Conservation (phyloP, 169 alveolate species). For the Eimeria maxima region DNA sequence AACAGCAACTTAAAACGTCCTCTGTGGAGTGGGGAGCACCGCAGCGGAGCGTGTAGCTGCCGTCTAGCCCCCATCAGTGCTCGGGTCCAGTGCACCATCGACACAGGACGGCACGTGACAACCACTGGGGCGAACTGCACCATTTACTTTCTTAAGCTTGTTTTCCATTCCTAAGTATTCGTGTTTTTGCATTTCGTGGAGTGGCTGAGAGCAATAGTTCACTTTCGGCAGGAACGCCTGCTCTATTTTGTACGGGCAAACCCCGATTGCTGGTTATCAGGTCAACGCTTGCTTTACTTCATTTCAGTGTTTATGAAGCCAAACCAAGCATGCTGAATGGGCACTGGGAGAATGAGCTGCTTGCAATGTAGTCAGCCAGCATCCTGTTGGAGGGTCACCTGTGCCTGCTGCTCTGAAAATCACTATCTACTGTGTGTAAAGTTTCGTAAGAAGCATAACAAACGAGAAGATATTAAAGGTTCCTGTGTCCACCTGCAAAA, state of each 20-base stretch:
- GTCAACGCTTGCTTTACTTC: neutral
- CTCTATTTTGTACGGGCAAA: neutral
- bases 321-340: neutral
- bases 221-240: neutral
- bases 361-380: neutral
- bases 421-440: neutral
- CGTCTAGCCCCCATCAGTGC: neutral
- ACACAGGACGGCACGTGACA: neutral
- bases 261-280: neutral
- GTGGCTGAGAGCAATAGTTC: neutral
- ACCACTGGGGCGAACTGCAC: neutral
- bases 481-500: neutral
- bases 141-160: neutral
- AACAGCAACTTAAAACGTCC: neutral
- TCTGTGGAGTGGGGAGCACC: neutral
- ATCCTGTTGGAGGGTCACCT: neutral
- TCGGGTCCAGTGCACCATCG: slow-evolving; percentile 55
- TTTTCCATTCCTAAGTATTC: neutral
- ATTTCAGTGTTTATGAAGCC: neutral
- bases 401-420: neutral
- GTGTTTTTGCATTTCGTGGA: neutral
- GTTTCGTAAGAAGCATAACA: neutral
- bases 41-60: neutral
- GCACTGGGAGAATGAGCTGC: neutral
- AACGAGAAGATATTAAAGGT: neutral